These are phyloP conservation scores for Fonsecaea erecta DNA, from an alignment of 2,329 filamentous ascomycete species.

Conservation along the genomic window DNA sequence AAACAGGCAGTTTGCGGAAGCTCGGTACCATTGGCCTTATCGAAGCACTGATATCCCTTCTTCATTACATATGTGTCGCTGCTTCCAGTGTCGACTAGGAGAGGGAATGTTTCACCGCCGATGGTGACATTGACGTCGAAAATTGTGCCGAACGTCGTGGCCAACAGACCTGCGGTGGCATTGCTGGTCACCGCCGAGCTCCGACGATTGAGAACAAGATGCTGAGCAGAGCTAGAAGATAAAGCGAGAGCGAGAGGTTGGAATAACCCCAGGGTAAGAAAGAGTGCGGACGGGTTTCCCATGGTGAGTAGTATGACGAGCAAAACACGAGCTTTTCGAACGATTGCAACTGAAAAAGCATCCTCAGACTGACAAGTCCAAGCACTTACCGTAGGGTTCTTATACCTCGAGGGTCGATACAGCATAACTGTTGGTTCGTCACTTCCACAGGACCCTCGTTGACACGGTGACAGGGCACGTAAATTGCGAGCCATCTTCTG, in stretches of 20 bases:
- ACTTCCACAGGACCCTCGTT: neutral
- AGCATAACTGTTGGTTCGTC: neutral
- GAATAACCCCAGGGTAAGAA: conserved; percentile 3
- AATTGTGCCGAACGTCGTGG: conserved; percentile 16
- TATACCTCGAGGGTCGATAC: neutral
- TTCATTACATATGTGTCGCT: conserved; percentile 54
- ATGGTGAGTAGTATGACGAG: neutral
- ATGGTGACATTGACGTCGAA: conserved; percentile 34
- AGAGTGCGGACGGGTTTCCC: neutral
- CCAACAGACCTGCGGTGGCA: conserved; percentile 2
- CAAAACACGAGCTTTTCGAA: neutral
- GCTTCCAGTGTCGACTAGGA: conserved; percentile 55
- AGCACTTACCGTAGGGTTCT: neutral
- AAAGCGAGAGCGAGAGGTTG: neutral
- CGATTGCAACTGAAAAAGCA: neutral
- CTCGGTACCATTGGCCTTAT: conserved; percentile 28
- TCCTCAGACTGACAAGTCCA: neutral
- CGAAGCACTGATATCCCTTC: conserved; percentile 44
- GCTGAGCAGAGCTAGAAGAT: conserved; percentile 1
- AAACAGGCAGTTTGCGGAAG: conserved; percentile 29
- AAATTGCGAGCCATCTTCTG: neutral
- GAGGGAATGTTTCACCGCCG: conserved; percentile 43
- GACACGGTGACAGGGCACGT: neutral
- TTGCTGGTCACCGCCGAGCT: neutral
- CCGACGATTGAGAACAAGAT: conserved; percentile 14